Base-by-base conservation (phyloP, 805 yeast species). In the Blastobotrys peoriensis region DNA sequence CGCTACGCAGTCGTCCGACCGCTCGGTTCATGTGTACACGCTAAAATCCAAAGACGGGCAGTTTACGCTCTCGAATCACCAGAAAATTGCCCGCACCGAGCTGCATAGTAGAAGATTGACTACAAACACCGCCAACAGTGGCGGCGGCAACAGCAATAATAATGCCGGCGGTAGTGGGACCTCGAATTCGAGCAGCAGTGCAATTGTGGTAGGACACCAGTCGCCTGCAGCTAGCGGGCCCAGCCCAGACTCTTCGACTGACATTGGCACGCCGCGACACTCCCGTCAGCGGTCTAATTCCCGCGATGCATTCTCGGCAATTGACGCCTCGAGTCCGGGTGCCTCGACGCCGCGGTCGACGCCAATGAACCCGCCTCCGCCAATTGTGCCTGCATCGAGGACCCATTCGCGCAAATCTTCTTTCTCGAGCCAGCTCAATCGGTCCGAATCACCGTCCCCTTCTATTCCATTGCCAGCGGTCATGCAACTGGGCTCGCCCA, bases 1-100 rank as follows among this genome's bases (percentile, higher is more conserved):
- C 3, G 86, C 89, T 1, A 83, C 96, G 4, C 96, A 89, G 61
- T 79, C 93, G 20, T 94, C 96, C 9, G 98, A 93, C 64, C 67
- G 96, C 48, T 72, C 86, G 2, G 81, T 91, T 9, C 80, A 79
- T 51, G 67, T 93, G n/a, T 86, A 86, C 60, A 65, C 70, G 17
- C 58, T 79, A 33, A 60, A 54, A 30, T 48, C 58, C 3, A 56
- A 56, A 25, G 63, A 57, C 33, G 68, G 61, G 19, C 59, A 57
- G 25, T 54, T 63, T 36, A 57, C 58, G 8, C 48, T 74, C n/a
- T 67, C 72, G 4, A 62, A 70, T 16, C 66, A 62, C 21, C 40
- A 67, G 53, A 79, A 75, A 58, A 73, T 78, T 10, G 61, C 72
- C n/a, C 70, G 76, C 50, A 73, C 80, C 0, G 88, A 83, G 25